Evolutionary conservation across 352 stramenopile genomes (phyloP), one percentile per base, ranked within the genome.

Genomic region (Lagenidium giganteum): DNA sequence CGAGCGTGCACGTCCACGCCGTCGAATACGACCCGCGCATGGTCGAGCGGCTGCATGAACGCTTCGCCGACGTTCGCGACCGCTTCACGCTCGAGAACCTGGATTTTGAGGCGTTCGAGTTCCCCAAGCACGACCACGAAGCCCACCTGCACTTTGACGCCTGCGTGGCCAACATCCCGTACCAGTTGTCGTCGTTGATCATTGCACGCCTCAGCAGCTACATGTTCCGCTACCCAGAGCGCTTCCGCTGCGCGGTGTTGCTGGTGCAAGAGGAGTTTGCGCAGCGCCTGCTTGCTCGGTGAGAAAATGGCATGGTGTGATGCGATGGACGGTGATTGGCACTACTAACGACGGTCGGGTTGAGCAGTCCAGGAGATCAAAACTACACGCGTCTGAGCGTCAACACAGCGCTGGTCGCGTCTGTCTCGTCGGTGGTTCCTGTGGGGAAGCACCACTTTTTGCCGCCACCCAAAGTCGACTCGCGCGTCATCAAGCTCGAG

Each of bases 241-340:
- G 35, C 12, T 77, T 85, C 41, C 58, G 66, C 40, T 76, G 65
- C 39, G 64, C 68, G 2, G 70, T 90, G 42, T 46, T 90, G 27
- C 55, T 90, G 32, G 70, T 90, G 17, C 78, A 91, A 34, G 77
- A 88, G 26, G 78, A 91, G 44, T 91, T 91, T 51, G 78, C 76
- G 4, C 47, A 68, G 44, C 57, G 78, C 29, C 48, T 91, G 12
- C 46, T 88, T 21, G 72, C 78, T n/a, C 64, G 54, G 64, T 75
- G 37, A 42, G 53, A n/a, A n/a, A 24, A 9, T 17, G 16, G 14
- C 23, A 33, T 26, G 16, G 14, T n/a, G n/a, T n/a, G n/a, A n/a
- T n/a, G n/a, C n/a, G n/a, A n/a, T 38, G 5, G 8, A 8, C 21
- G 14, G 12, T 37, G 28, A 17, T 48, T 23, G n/a, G 14, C 6